Evolutionary conservation across 345 rosid species (phyloP).

Genomic region (Boechera retrofracta): DNA sequence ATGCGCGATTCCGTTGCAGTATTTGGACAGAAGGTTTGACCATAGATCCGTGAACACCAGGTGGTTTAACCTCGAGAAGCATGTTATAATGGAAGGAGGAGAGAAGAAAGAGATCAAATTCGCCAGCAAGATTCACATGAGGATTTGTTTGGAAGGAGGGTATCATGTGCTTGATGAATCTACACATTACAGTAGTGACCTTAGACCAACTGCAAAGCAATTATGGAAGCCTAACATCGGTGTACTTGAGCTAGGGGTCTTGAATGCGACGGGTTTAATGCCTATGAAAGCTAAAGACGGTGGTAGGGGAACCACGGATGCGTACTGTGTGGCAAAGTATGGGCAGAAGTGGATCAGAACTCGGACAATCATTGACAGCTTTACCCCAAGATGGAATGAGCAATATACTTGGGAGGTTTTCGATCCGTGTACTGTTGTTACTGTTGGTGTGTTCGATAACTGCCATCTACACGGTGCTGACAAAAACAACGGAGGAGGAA

Average conservation of each 20-base stretch:
- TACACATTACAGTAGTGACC: slow-evolving; percentile 90
- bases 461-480: slow-evolving; percentile 52
- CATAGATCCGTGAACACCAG: slow-evolving; percentile 63
- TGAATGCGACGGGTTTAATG: slow-evolving; percentile 78
- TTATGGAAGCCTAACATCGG: slow-evolving; percentile 86
- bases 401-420: slow-evolving; percentile 96
- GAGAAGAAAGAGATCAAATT: slow-evolving; percentile 83
- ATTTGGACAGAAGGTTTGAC: slow-evolving; percentile 71
- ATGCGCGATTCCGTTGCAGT: slow-evolving; percentile 58
- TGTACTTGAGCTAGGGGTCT: slow-evolving; percentile 46
- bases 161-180: slow-evolving; percentile 97
- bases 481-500: slow-evolving; percentile 50
- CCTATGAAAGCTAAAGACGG: slow-evolving; percentile 84
- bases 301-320: slow-evolving; percentile 81
- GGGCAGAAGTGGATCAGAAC: slow-evolving; percentile 98
- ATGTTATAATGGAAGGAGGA: slow-evolving; percentile 59
- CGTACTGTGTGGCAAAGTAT: slow-evolving; percentile 94
- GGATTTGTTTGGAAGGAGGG: slow-evolving; percentile 89
- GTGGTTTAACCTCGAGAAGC: slow-evolving; percentile 89
- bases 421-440: slow-evolving; percentile 87
- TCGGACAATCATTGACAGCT: slow-evolving; percentile 80
- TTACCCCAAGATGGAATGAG: slow-evolving; percentile 88
- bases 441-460: slow-evolving; percentile 89
- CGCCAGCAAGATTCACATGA: slow-evolving; percentile 83
- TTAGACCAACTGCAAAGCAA: slow-evolving; percentile 88